Base-by-base conservation (phyloP, 495 filamentous ascomycete species). In the Hypoxylon trugodes region DNA sequence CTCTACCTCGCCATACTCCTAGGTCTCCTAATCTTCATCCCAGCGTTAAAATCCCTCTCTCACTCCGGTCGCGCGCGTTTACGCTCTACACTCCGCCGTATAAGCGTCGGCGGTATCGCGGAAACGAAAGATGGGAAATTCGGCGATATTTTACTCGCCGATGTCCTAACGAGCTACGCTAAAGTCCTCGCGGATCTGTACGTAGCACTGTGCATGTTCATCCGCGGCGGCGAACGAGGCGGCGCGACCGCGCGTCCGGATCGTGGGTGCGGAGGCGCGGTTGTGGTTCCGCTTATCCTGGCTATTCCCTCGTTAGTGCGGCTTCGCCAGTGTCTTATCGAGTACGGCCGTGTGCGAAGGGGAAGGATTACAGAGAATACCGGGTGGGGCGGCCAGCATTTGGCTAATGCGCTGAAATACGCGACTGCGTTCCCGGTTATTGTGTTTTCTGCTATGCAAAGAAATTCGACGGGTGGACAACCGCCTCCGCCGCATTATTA, bases 341-440 rank as follows among this genome's bases (percentile, higher is more conserved):
- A 97, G 70, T 96, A 89, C 69, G 56, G 84, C 19, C 89, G 94
- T 38, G 90, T 92, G 54, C 84, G 85, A 30, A 79, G 78, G 12
- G 77, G 74, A 6, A 78, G 76, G 16, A 81, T 79, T 15, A 74
- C 66, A 36, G 74, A 77, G 58, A 43, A 74, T 1, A 68, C 71
- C 2, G 87, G 85, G 6, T 89, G 84, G 84, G 90, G 89, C 32
- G 90, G 87, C 32, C 89, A 94, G 69, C 94, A 98, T 72, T 77
- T 97, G 24, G 89, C 90, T 68, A 98, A 98, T 80, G 94, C 94
- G 19, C 73, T 90, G 53, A 98, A 98, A 72, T 98, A 98, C 74
- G 82, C 89, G 8, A 89, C 84, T 13, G 93, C 95, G 0, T 97
- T 98, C 70, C 95, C 95, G 6, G 92, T 97, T 51, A 92, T 97